phyloP scores from a whole-genome alignment of 768 basidiomycete genomes.

The Kockovaella imperatae region DNA sequence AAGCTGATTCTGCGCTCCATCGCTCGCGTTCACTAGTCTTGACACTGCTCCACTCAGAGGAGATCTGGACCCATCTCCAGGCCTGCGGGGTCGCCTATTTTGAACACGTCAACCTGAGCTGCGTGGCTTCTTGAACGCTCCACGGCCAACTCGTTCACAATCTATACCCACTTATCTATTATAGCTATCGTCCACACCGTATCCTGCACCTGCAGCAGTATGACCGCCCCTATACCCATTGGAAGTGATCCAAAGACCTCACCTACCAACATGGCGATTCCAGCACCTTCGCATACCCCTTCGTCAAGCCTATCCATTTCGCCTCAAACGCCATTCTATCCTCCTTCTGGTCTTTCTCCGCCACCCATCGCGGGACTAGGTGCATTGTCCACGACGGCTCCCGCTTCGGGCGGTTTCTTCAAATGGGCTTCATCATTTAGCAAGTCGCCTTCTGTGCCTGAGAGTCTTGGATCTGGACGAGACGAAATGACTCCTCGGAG shows the following conservation, averaged over 20 bases:
- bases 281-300: conserved; percentile 2
- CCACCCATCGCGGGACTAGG: not conserved
- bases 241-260: not conserved
- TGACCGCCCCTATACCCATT: conserved; percentile 26
- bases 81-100: too few relatives aligned
- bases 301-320: conserved; percentile 24
- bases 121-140: too few relatives aligned
- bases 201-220: not conserved
- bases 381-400: not conserved
- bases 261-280: not conserved
- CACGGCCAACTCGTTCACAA: not conserved
- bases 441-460: conserved; percentile 23
- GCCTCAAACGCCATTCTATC: conserved; percentile 26
- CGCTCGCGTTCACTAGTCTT: too few relatives aligned
- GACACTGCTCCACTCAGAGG: too few relatives aligned
- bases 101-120: too few relatives aligned
- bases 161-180: not conserved
- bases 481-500: not conserved
- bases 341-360: conserved; percentile 9
- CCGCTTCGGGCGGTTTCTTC: conserved; percentile 9
- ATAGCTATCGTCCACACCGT: not conserved
- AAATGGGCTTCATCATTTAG: conserved; percentile 29
- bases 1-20: too few relatives aligned
- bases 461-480: too few relatives aligned
- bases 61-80: too few relatives aligned